Evolutionary conservation across 768 basidiomycete species (phyloP).

Genomic region (Lactifluus piperatus): DNA sequence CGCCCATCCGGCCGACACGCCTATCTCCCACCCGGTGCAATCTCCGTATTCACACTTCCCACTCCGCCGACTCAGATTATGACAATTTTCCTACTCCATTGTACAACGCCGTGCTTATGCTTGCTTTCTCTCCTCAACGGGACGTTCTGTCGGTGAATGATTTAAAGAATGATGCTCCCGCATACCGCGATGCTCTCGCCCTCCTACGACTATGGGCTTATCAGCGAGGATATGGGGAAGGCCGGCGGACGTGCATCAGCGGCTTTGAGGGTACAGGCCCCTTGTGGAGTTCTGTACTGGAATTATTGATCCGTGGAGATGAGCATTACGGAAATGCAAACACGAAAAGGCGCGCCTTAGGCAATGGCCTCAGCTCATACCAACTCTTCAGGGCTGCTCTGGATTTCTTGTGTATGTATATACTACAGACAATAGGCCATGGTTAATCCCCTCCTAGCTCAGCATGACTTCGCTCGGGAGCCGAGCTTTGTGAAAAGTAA

Average conservation of each 20-base stretch:
- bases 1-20: slow-evolving; percentile 56
- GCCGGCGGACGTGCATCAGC: slow-evolving; percentile 45
- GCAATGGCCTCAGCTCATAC: slow-evolving; percentile 80
- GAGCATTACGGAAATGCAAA: slow-evolving; percentile 30
- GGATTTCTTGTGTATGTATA: slow-evolving; percentile 69
- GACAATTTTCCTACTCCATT: slow-evolving; percentile 52
- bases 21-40: slow-evolving; percentile 73
- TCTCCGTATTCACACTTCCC: slow-evolving; percentile 35
- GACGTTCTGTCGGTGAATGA: slow-evolving; percentile 39
- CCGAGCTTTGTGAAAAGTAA: slow-evolving; percentile 51
- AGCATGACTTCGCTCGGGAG: slow-evolving; percentile 53
- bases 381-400: slow-evolving; percentile 81
- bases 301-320: slow-evolving; percentile 58
- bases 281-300: slow-evolving; percentile 62
- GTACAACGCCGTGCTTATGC: slow-evolving; percentile 71
- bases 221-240: slow-evolving; percentile 69
- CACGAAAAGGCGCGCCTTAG: slow-evolving; percentile 48
- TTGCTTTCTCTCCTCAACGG: slow-evolving; percentile 38
- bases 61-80: slow-evolving; percentile 21
- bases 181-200: slow-evolving; percentile 65
- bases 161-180: slow-evolving; percentile 40
- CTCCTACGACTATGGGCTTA: slow-evolving; percentile 87
- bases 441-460: slow-evolving; percentile 36
- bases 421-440: not conserved
- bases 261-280: slow-evolving; percentile 63